A percentile compares a stretch with the other conserved stretches of the same genome.
These are phyloP conservation scores for Hanseniaspora thailandica DNA, from an alignment of 805 yeast species.

Conservation along the genomic window DNA sequence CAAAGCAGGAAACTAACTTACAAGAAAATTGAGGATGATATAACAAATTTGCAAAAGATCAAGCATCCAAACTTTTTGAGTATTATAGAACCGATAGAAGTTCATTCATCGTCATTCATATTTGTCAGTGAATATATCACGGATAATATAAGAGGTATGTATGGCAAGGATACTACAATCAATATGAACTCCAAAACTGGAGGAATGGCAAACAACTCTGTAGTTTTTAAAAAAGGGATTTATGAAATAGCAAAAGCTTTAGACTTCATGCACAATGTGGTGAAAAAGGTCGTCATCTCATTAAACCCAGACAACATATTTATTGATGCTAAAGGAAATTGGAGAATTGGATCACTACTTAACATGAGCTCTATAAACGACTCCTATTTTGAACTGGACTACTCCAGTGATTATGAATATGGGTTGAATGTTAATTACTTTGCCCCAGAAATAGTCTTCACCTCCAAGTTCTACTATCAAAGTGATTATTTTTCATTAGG, in stretches of 20 bases:
- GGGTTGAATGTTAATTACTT: slow-evolving; percentile 41
- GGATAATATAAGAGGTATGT: slow-evolving; percentile 33
- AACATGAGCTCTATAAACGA: slow-evolving; percentile 35
- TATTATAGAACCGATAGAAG: slow-evolving; percentile 80
- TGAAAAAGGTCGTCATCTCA: slow-evolving; percentile 64
- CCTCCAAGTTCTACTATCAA: slow-evolving; percentile 48
- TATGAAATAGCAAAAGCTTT: slow-evolving; percentile 66
- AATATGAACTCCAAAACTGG: background rate
- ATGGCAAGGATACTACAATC: slow-evolving; percentile 21
- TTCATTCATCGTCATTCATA: slow-evolving; percentile 59
- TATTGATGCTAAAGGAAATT: slow-evolving; percentile 75
- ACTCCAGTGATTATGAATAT: slow-evolving; percentile 1
- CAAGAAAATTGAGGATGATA: slow-evolving; percentile 54
- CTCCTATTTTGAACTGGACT: slow-evolving; percentile 4
- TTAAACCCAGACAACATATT: slow-evolving; percentile 66
- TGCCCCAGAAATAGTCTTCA: slow-evolving; percentile 74
- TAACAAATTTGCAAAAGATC: slow-evolving; percentile 60
- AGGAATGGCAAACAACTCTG: slow-evolving; percentile 18
- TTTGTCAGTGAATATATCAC: slow-evolving; percentile 79
- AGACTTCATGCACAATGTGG: slow-evolving; percentile 68
- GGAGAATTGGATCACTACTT: slow-evolving; percentile 79
- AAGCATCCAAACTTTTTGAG: slow-evolving; percentile 83
- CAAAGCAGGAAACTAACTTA: slow-evolving; percentile 52
- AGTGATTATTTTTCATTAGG: slow-evolving; percentile 84
- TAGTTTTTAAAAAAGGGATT: slow-evolving; percentile 70